A percentile compares a stretch with the other conserved stretches of the same genome.
Evolutionary conservation across 2,329 filamentous ascomycete species (phyloP).

Genomic region (Alternaria postmessia): DNA sequence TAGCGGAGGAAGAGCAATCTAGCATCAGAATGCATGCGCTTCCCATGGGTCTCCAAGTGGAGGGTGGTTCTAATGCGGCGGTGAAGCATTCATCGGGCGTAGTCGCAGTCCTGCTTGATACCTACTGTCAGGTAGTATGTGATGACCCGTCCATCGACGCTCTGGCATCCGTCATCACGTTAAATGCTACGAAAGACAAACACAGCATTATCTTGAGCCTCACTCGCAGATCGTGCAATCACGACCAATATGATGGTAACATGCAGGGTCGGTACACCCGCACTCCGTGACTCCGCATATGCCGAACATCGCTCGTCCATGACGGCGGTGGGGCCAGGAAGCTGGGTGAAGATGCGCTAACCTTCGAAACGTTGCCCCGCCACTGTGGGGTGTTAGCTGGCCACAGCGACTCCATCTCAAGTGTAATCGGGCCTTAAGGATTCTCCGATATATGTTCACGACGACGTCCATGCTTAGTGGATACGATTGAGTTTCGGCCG

Average conservation of each 20-base stretch:
- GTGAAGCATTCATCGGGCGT: neutral
- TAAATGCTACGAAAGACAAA: neutral
- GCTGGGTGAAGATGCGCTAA: neutral
- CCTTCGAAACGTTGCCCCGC: slow-evolving; percentile 6
- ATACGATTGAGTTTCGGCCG: neutral
- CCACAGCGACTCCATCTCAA: slow-evolving; percentile 1
- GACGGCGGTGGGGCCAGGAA: slow-evolving; percentile 11
- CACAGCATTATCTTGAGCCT: slow-evolving; percentile 26
- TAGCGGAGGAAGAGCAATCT: slow-evolving; percentile 57
- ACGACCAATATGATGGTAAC: neutral
- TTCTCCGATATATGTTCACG: neutral
- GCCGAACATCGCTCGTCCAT: neutral
- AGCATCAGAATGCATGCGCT: slow-evolving; percentile 55
- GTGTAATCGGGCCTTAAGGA: neutral
- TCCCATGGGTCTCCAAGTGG: neutral
- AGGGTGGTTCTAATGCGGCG: neutral
- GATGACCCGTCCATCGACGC: neutral
- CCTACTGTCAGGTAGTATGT: neutral
- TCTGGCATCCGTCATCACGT: neutral
- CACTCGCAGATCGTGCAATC: neutral
- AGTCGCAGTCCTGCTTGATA: neutral
- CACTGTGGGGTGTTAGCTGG: slow-evolving; percentile 9
- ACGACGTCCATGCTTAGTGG: neutral
- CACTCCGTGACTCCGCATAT: slow-evolving; percentile 3
- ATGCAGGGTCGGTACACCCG: slow-evolving; percentile 1